These are phyloP conservation scores for Syzygium syzygioides DNA, from an alignment of 441 rosid species.

Conservation along the genomic window DNA sequence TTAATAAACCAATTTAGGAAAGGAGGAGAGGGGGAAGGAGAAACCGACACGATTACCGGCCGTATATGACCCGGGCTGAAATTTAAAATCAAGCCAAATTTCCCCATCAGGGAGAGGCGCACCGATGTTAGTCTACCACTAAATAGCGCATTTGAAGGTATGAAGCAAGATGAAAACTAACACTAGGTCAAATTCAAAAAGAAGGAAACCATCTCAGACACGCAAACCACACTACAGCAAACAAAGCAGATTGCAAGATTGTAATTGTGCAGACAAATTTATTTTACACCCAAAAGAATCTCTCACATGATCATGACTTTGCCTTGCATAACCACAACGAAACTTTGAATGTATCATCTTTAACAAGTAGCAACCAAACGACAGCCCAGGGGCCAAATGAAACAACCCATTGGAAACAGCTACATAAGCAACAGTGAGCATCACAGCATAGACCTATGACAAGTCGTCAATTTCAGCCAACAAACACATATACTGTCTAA, in stretches of 20 bases:
- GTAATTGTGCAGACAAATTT: background rate
- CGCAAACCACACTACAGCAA: background rate
- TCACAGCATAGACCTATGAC: background rate
- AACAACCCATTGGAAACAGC: background rate
- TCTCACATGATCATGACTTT: background rate
- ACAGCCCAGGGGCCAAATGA: background rate
- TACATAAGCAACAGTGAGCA: background rate
- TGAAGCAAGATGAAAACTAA: background rate
- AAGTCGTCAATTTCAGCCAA: background rate
- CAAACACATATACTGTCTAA: background rate
- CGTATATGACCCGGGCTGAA: background rate
- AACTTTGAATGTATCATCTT: background rate
- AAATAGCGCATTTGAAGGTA: background rate
- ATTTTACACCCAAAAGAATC: background rate
- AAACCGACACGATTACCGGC: background rate
- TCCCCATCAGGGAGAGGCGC: background rate
- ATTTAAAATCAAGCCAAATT: background rate
- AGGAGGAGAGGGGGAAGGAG: background rate
- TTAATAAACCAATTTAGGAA: background rate
- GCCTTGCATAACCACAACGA: background rate
- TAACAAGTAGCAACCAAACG: background rate
- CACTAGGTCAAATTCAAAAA: background rate
- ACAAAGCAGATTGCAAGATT: background rate
- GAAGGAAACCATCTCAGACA: background rate
- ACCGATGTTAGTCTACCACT: background rate